phyloP scores from a whole-genome alignment of 2,329 filamentous ascomycete genomes.

The Colletotrichum tabaci region DNA sequence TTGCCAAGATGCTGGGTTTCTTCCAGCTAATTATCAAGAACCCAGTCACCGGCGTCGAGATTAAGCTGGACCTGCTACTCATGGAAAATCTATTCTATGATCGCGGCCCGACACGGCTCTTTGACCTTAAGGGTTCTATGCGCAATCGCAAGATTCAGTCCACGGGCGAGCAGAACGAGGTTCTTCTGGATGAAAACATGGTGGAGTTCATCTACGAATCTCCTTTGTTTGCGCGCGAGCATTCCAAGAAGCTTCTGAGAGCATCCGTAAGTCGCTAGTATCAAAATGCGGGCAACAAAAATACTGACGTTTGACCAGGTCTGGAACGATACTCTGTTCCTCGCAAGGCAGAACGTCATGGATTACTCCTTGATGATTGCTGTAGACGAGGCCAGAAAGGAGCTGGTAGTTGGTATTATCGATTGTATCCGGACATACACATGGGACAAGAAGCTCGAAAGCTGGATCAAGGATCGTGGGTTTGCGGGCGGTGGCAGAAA shows the following conservation, averaged over 20 bases:
- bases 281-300: background rate
- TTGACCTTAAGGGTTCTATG: conserved; percentile 98
- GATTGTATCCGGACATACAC: conserved; percentile 99
- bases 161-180: conserved; percentile 96
- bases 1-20: conserved; percentile 99
- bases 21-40: conserved; percentile 99
- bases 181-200: conserved; percentile 97
- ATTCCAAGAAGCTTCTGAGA: conserved; percentile 93
- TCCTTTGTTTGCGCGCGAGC: conserved; percentile 93
- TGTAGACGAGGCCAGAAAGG: conserved; percentile 89
- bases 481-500: conserved; percentile 84
- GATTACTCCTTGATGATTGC: conserved; percentile 99
- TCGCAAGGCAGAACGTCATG: conserved; percentile 97
- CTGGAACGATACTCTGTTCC: conserved; percentile 97
- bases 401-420: conserved; percentile 97
- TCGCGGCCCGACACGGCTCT: conserved; percentile 87
- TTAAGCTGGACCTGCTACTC: conserved; percentile 92
- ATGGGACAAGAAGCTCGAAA: conserved; percentile 99
- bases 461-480: conserved; percentile 98
- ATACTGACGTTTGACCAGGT: conserved; percentile 56
- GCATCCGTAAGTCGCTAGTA: conserved; percentile 70
- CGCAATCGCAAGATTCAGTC: conserved; percentile 97
- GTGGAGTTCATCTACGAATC: conserved; percentile 99
- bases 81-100: conserved; percentile 99
- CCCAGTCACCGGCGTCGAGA: conserved; percentile 89